phyloP scores from a whole-genome alignment of 345 rosid genomes.

The Arabidopsis arenosa region DNA sequence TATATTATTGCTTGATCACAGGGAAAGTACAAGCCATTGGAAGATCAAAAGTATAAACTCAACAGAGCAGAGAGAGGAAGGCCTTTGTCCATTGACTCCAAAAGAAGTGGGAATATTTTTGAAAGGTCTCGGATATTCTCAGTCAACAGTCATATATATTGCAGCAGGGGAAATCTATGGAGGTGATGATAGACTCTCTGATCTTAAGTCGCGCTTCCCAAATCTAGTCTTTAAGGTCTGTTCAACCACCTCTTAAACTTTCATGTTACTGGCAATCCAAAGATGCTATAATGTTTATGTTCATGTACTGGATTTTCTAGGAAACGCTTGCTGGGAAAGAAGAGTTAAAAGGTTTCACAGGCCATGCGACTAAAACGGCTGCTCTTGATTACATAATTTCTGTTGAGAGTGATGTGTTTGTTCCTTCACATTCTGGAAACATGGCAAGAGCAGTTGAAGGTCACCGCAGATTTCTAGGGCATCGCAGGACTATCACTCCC shows the following conservation, averaged over 20 bases:
- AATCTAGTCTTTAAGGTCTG: conserved; percentile 83
- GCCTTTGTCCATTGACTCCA: conserved; percentile 92
- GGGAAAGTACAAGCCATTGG: conserved; percentile 92
- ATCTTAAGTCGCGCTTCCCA: conserved; percentile 71
- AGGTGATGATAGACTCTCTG: conserved; percentile 70
- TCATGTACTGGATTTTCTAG: conserved; percentile 47
- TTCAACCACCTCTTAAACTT: conserved; percentile 12
- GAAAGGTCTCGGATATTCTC: conserved; percentile 81
- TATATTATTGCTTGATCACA: conserved; percentile 29
- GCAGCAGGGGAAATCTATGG: conserved; percentile 96
- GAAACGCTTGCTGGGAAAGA: conserved; percentile 66
- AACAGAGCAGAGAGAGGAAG: conserved; percentile 81
- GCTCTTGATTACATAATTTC: conserved; percentile 96
- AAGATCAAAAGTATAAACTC: conserved; percentile 88
- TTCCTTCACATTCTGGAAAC: conserved; percentile 91
- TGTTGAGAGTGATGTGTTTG: conserved; percentile 81
- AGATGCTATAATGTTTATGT: conserved; percentile 12
- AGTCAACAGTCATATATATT: conserved; percentile 71
- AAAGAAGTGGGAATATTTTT: conserved; percentile 89
- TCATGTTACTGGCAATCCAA: neutral
- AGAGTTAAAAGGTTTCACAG: conserved; percentile 65
- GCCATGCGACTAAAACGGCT: conserved; percentile 82
- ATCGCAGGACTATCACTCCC: conserved; percentile 81
- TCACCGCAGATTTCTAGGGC: conserved; percentile 92
- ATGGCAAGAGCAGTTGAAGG: conserved; percentile 99